Base-by-base conservation (phyloP, 148 eudicot species). In the Cornus florida region DNA sequence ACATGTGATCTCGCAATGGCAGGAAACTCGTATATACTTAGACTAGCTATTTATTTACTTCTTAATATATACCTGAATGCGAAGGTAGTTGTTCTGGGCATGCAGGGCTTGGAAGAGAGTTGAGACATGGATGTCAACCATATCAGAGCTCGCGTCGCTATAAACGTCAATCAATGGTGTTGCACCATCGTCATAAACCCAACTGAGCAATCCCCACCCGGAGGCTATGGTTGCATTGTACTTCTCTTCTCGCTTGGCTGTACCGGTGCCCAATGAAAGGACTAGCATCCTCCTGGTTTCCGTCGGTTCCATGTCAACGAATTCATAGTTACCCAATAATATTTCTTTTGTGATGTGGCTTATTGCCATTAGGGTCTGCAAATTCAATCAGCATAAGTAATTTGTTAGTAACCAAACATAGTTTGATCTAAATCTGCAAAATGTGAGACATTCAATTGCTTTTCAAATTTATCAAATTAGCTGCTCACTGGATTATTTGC, bases 401-500 rank as follows among this genome's bases (percentile, higher is more conserved):
- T 56, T 32, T 12, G 11, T 8, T 7, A 39, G 43, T 7, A 4
- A 39, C 43, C 7, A 39, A 28, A 28, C 43, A 43, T 43, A 43
- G 10, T 43, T 43, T 43, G 48, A 43, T 9, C 48, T 6, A 43
- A 43, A 6, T 43, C 48, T 43, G 10, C 48, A 43, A 43, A 43
- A 43, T 43, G 38, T 35, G 38, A 35, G 38, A 35, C 38, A 2
- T 35, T 4, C 38, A 35, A 35, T 35, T 35, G 38, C 38, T 35
- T 4, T 8, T 43, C 48, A 43, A 39, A 39, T 39, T 39, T 39
- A 39, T 39, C 43, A 39, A 43, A 43, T 43, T 32, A 56, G 7
- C 10, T 17, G 14, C 33, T 80, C 70, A 86, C 88, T 3, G 88
- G 88, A 73, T 84, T 87, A 53, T 74, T 75, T 33, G 77, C 80